These are phyloP conservation scores for Strobilomyces confusus DNA, from an alignment of 768 basidiomycete genomes.

Conservation along the genomic window DNA sequence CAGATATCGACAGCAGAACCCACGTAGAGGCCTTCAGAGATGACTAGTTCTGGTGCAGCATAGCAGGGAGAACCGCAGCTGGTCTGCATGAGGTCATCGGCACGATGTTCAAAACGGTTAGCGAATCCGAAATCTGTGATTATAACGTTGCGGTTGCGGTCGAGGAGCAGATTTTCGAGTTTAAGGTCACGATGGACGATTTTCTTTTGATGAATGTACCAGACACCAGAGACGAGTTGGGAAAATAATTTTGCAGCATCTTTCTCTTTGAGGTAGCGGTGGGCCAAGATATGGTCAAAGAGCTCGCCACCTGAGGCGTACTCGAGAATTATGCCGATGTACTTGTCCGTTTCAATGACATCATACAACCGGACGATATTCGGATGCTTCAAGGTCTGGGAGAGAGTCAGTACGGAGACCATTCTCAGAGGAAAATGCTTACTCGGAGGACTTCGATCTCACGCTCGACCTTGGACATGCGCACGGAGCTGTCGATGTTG, in stretches of 20 bases:
- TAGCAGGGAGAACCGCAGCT: constrained; percentile 97
- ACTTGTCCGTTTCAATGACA: constrained; percentile 99
- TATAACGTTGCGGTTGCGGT: constrained; percentile 96
- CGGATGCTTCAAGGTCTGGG: constrained; percentile 88
- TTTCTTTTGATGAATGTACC: constrained; percentile 99
- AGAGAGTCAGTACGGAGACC: constrained; percentile 4
- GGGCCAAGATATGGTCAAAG: constrained; percentile 98
- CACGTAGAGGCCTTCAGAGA: constrained; percentile 94
- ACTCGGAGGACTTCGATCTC: constrained; percentile 98
- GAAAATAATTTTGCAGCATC: constrained; percentile 96
- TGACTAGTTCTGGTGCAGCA: constrained; percentile 96
- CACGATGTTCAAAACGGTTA: constrained; percentile 89
- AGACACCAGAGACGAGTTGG: constrained; percentile 96
- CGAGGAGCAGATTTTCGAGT: constrained; percentile 95
- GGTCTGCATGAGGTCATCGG: constrained; percentile 97
- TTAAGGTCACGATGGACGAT: constrained; percentile 99
- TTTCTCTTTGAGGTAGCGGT: constrained; percentile 90
- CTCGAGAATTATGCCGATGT: constrained; percentile 98
- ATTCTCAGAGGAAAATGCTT: constrained; percentile 25
- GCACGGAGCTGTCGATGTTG: constrained; percentile 79
- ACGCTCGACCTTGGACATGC: constrained; percentile 93
- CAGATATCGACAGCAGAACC: constrained; percentile 98
- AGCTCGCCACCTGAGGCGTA: constrained; percentile 98
- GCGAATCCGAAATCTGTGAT: constrained; percentile 99
- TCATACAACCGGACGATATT: constrained; percentile 98